phyloP scores from a whole-genome alignment of 2,329 filamentous ascomycete genomes.

The Epichloe hybrida region DNA sequence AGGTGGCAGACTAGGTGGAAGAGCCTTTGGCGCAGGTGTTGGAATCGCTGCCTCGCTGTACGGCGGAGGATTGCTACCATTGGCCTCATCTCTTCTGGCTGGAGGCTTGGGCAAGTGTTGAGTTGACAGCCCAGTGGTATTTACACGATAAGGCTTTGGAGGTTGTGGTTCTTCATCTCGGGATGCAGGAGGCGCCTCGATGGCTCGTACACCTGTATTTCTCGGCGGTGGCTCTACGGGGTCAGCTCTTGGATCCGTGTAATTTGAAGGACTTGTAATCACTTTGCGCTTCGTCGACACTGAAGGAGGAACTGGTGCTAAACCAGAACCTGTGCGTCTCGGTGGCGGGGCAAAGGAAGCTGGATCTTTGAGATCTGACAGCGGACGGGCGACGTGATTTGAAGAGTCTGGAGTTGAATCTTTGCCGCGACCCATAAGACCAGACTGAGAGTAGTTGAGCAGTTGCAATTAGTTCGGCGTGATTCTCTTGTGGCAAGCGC shows the following conservation, averaged over 20 bases:
- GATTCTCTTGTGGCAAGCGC: not conserved
- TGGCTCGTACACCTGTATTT: not conserved
- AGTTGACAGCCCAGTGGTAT: conserved; percentile 60
- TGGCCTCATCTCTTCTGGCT: conserved; percentile 31
- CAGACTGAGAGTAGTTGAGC: conserved; percentile 23
- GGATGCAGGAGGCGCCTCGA: not conserved
- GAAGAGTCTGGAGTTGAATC: conserved; percentile 8
- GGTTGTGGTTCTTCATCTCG: conserved; percentile 26
- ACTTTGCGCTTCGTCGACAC: conserved; percentile 13
- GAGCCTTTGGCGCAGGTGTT: conserved; percentile 7
- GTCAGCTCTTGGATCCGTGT: conserved; percentile 17
- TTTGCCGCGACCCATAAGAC: conserved; percentile 30
- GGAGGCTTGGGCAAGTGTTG: conserved; percentile 60
- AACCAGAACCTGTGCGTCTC: conserved; percentile 36
- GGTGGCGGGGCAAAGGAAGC: conserved; percentile 69
- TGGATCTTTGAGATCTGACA: conserved; percentile 62
- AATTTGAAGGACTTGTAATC: conserved; percentile 19
- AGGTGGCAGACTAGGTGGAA: conserved; percentile 44
- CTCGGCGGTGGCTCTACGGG: conserved; percentile 8
- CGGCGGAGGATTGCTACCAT: conserved; percentile 17
- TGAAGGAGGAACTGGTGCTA: conserved; percentile 13
- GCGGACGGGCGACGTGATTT: conserved; percentile 39
- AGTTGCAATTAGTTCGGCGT: not conserved
- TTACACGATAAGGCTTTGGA: conserved; percentile 50
- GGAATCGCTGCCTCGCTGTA: conserved; percentile 13